phyloP scores from a whole-genome alignment of 108 stramenopile species.

The Pseudonitzschia delicatissima region DNA sequence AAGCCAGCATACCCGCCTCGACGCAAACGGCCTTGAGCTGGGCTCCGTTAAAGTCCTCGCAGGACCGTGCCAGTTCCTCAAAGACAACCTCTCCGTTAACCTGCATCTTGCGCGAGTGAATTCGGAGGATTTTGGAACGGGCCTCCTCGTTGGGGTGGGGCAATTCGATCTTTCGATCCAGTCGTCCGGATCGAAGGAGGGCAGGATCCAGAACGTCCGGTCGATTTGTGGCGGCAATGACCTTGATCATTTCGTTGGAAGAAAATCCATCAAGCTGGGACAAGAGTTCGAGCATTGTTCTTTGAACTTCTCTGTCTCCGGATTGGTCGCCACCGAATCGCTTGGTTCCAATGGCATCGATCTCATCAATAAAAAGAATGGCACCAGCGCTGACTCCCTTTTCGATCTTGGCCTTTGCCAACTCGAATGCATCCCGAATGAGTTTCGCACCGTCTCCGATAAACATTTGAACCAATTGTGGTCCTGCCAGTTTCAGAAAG shows the following conservation, averaged over 20 bases:
- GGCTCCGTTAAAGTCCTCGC: constrained; percentile 99
- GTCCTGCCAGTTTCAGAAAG: constrained; percentile 98
- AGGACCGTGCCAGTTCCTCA: constrained; percentile 92
- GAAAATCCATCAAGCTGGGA: constrained; percentile 98
- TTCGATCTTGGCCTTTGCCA: constrained; percentile 93
- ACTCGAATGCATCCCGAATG: constrained; percentile 98
- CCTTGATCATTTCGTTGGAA: constrained; percentile 98
- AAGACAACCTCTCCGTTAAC: constrained; percentile 89
- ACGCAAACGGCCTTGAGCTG: constrained; percentile 98
- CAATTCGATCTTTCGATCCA: constrained; percentile 99
- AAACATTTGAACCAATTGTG: constrained; percentile 99
- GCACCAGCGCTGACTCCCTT: constrained; percentile 63
- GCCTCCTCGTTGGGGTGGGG: constrained; percentile 97
- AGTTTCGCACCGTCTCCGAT: constrained; percentile 99
- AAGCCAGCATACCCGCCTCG: constrained; percentile 98
- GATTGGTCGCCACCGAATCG: constrained; percentile 98
- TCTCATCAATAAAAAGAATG: constrained; percentile 97
- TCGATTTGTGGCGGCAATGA: constrained; percentile 97
- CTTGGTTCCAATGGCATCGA: constrained; percentile 99
- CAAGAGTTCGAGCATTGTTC: constrained; percentile 99
- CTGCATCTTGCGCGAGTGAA: constrained; percentile 95
- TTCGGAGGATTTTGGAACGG: constrained; percentile 89
- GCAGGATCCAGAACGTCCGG: constrained; percentile 99
- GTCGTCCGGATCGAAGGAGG: constrained; percentile 91
- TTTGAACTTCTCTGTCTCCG: constrained; percentile 98